Evolutionary conservation across 345 rosid genomes (phyloP), one percentile per base, ranked within the genome.

Genomic region (Gossypium australe): DNA sequence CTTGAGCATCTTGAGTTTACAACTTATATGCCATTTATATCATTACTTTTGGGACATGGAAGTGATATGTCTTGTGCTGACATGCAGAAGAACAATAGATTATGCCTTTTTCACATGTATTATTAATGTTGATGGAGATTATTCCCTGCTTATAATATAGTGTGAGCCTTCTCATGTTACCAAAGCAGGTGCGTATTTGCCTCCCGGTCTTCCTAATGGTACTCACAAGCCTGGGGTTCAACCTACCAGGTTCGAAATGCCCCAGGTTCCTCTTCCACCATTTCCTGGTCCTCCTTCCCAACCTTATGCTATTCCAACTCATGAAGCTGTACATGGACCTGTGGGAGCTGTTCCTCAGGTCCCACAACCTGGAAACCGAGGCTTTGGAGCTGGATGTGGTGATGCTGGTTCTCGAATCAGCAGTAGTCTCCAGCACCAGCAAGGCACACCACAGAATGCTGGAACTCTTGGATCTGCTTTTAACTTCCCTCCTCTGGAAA

Each of bases 301-400:
- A 87, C 99, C 98, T 27, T 96, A 96, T 68, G 89, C 97, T 72
- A 96, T 96, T 79, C 99, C 99, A 34, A 82, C 94, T 65, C 97
- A 94, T 78, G 97, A 92, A 45, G 89, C 88, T 77, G 88, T 87
- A 71, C 93, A 84, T 82, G 97, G 99, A 78, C 97, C 99, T 14
- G 97, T 92, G 76, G 99, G 98, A 71, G 89, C 94, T 79, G 93
- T 90, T 79, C 91, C 97, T 76, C 96, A 92, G 73, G 95, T 77
- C 67, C 93, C 97, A 81, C 89, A 85, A 73, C 95, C 95, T 41
- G 97, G 94, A 80, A 83, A 84, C 82, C 89, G 88, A 4, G 96
- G 97, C 81, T 92, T 94, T 82, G 95, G 97, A 11, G 83, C 94
- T 80, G 99, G 98, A 25, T 91, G 94, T 59, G 99, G 99, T 72